A percentile compares a stretch with the other conserved stretches of the same genome.
phyloP scores from a whole-genome alignment of 169 alveolate genomes.

The Nephromyces sp. region DNA sequence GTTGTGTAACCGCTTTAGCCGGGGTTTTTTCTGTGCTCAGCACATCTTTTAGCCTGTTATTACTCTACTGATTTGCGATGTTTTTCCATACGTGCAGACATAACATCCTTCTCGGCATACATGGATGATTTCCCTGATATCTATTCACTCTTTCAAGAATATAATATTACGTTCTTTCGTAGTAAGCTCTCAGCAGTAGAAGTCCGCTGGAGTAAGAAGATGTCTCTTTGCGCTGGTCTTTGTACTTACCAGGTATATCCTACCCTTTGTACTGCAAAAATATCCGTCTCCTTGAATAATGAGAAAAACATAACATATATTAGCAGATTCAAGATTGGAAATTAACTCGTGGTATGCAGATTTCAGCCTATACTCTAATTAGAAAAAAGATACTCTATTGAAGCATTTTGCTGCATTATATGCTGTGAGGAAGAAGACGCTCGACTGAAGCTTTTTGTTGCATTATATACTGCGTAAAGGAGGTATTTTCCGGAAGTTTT shows the following conservation, averaged over 20 bases:
- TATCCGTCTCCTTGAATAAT: not conserved
- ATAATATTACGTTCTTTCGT: conserved; percentile 51
- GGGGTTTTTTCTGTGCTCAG: too few relatives aligned
- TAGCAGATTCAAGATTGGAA: not conserved
- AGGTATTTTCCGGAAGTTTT: too few relatives aligned
- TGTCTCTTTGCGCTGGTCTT: conserved; percentile 80
- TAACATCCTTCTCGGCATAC: too few relatives aligned
- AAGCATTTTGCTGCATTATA: not conserved
- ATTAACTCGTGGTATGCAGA: not conserved
- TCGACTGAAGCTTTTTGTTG: too few relatives aligned
- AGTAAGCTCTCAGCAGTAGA: conserved; percentile 46
- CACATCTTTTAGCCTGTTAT: too few relatives aligned
- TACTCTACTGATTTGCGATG: too few relatives aligned
- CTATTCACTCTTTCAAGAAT: conserved; percentile 47
- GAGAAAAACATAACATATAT: not conserved
- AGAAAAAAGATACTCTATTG: not conserved
- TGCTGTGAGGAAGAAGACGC: not conserved
- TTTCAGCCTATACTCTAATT: not conserved
- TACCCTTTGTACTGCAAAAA: not conserved
- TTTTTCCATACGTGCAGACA: too few relatives aligned
- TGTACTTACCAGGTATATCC: conserved; percentile 51
- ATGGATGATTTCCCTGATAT: conserved; percentile 51
- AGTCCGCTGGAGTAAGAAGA: conserved; percentile 66
- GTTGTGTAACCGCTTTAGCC: too few relatives aligned
- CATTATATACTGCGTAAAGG: too few relatives aligned